Evolutionary conservation across 2,329 filamentous ascomycete genomes (phyloP).

Genomic region (Xylariaceae sp.): DNA sequence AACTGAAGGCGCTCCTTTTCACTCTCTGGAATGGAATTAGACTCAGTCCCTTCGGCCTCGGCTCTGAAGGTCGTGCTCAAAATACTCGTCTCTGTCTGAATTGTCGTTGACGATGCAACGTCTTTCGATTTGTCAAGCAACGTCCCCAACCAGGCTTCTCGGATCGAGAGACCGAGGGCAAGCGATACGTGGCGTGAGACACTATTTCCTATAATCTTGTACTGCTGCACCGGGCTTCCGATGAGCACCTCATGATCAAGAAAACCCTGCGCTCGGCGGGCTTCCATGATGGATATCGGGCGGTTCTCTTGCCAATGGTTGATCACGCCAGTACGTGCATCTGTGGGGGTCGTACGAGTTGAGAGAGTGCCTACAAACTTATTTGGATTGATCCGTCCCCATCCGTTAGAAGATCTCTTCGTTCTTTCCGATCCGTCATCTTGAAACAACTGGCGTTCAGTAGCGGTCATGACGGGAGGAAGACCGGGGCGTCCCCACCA

Average conservation of each 20-base stretch:
- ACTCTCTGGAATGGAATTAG: neutral
- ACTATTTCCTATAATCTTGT: constrained; percentile 70
- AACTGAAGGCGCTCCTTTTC: too few relatives aligned
- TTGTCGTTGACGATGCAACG: neutral
- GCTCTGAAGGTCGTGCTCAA: too few relatives aligned
- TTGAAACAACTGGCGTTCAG: constrained; percentile 20
- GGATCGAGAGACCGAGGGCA: constrained; percentile 59
- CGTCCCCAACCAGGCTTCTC: constrained; percentile 51
- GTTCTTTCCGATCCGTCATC: constrained; percentile 6
- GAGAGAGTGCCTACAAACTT: constrained; percentile 60
- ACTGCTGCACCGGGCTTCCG: constrained; percentile 52
- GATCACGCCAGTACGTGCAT: constrained; percentile 50
- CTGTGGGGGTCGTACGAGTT: constrained; percentile 47
- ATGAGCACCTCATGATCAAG: constrained; percentile 67
- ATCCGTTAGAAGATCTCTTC: constrained; percentile 39
- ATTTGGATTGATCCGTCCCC: constrained; percentile 48
- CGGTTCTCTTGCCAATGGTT: constrained; percentile 67
- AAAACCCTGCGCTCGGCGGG: constrained; percentile 64
- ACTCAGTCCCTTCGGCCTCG: too few relatives aligned
- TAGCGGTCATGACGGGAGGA: constrained; percentile 5
- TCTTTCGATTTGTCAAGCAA: constrained; percentile 22
- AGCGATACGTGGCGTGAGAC: constrained; percentile 67
- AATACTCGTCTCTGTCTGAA: too few relatives aligned
- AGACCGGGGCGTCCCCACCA: constrained; percentile 33
- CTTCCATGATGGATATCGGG: constrained; percentile 61